phyloP scores from a whole-genome alignment of 2,329 filamentous ascomycete species.

The Aspergillus fumigatiaffinis region DNA sequence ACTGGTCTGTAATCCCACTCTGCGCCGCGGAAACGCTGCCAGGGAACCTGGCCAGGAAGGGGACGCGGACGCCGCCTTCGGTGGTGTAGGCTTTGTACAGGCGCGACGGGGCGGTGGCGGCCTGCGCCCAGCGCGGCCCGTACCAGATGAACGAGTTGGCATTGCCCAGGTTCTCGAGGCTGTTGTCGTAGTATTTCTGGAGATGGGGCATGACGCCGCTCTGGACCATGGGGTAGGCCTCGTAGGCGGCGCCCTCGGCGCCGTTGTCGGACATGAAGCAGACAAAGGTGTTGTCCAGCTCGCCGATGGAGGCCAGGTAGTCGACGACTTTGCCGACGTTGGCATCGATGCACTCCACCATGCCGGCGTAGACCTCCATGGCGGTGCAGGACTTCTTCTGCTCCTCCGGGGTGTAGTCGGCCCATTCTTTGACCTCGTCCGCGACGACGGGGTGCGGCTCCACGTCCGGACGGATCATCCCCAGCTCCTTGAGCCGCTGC shows the following conservation, averaged over 20 bases:
- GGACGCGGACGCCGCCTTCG: constrained; percentile 51
- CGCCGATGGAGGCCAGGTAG: constrained; percentile 53
- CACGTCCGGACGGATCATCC: constrained; percentile 50
- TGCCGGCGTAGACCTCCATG: constrained; percentile 62
- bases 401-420: constrained; percentile 34
- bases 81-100: constrained; percentile 49
- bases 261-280: constrained; percentile 63
- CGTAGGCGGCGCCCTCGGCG: constrained; percentile 58
- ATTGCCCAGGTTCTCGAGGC: constrained; percentile 56
- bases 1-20: constrained; percentile 47
- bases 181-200: constrained; percentile 56
- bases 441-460: constrained; percentile 35
- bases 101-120: constrained; percentile 49
- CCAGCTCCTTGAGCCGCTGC: constrained; percentile 53
- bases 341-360: constrained; percentile 60
- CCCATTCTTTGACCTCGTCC: constrained; percentile 44
- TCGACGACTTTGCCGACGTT: constrained; percentile 58
- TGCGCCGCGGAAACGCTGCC: constrained; percentile 17
- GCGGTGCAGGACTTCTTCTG: constrained; percentile 44
- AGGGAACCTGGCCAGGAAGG: constrained; percentile 48
- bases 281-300: constrained; percentile 62
- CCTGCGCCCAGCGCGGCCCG: constrained; percentile 55
- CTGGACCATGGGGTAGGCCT: constrained; percentile 56
- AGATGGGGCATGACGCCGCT: constrained; percentile 53
- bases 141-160: constrained; percentile 60